Base-by-base conservation (phyloP, 148 eudicot genomes). In the Arbutus unedo region DNA sequence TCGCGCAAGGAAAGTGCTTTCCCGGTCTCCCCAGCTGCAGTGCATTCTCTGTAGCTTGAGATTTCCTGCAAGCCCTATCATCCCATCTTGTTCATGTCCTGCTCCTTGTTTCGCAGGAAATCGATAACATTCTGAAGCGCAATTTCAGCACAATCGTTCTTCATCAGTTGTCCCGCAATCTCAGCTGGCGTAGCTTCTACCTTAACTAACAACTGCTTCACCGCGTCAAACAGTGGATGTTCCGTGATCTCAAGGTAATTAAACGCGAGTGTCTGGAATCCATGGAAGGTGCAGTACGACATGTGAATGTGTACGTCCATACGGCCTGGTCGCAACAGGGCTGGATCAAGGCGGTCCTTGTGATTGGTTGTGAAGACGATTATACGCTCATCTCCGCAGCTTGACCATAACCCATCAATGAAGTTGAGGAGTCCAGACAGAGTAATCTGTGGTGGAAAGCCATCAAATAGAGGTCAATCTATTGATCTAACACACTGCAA, bases 401-500 rank as follows among this genome's bases (percentile, higher is more conserved):
- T 87, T 43, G 92, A 90, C 92, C 92, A 90, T 74, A 90, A 48
- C 16, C 92, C 92, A 38, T 90, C 92, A 11, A 90, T 87, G 84
- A 90, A 88, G 74, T 90, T 90, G 41, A 90, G 89, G 6, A 90
- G 85, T 11, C 90, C 90, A 1, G 92, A 90, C 2, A 90, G 77
- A 18, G 90, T 90, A 48, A 90, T 86, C 92, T 90, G 86, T 13
- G 3, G 5, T 11, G 13, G 18, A 21, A 21, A 48, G 19, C n/a
- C 44, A 79, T 5, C 49, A 47, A 50, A 23, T 50, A 10, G 19
- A 74, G 54, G 49, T 66, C 76, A 72, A 43, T 43, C 3, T 59
- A 11, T 59, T 3, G 1, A 59, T 18, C 64, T 59, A 59, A 59
- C 50, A 45, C 25, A 44, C 18, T 3, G 25, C 25, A 0, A 3